phyloP scores from a whole-genome alignment of 345 rosid genomes.

The Citrus hindsii region DNA sequence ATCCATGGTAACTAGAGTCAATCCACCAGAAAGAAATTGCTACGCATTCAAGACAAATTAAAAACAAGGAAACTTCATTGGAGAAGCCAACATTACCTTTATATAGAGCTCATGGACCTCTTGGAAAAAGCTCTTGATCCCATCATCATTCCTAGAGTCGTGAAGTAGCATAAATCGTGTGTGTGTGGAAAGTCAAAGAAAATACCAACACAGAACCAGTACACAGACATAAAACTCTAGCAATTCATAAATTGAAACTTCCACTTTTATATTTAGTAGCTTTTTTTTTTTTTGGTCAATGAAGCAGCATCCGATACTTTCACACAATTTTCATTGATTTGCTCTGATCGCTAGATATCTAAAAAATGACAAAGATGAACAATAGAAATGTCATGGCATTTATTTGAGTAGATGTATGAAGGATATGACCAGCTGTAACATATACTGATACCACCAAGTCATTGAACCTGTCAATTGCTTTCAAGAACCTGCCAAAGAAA shows the following conservation, averaged over 20 bases:
- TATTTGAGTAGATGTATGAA: slow-evolving; percentile 18
- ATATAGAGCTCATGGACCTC: slow-evolving; percentile 79
- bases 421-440: slow-evolving; percentile 99
- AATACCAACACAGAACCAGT: slow-evolving; percentile 3
- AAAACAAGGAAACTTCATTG: not conserved
- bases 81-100: slow-evolving; percentile 35
- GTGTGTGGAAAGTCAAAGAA: slow-evolving; percentile 63
- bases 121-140: slow-evolving; percentile 94
- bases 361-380: not conserved
- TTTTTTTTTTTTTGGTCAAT: not conserved
- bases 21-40: not conserved
- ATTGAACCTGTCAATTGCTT: slow-evolving; percentile 87
- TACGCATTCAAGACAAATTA: not conserved
- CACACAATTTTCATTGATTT: not conserved
- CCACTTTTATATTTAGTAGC: not conserved
- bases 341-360: not conserved
- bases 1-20: not conserved
- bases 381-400: not conserved
- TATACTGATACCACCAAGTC: slow-evolving; percentile 92
- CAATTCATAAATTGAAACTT: not conserved
- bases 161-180: slow-evolving; percentile 94
- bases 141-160: slow-evolving; percentile 92
- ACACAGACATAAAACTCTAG: not conserved
- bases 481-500: slow-evolving; percentile 63
- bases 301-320: not conserved